Base-by-base conservation (phyloP, 2,329 filamentous ascomycete species). In the Achaetomium macrosporum region DNA sequence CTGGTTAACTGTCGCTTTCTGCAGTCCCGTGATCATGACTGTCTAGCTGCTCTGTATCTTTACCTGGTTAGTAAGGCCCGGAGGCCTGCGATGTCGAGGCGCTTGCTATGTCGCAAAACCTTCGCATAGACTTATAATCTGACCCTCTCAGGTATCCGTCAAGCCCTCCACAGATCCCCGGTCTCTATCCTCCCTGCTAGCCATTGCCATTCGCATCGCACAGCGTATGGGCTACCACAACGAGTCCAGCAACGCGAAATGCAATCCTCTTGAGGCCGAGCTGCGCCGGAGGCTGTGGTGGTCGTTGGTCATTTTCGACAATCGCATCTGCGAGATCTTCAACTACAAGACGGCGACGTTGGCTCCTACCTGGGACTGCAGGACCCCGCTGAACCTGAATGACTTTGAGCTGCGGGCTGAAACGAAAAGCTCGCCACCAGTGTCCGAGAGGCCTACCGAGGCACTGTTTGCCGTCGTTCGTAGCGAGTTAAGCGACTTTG, bases 281-380 rank as follows among this genome's bases (percentile, higher is more conserved):
- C 74, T 84, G 70, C 75, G 81, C 12, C 75, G 82, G 30, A 69
- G 82, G 33, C 70, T 85, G 0, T 85, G 81, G 81, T 85, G 81
- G 82, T 71, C 78, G 0, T 65, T 86, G 0, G 65, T 78, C 0
- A 63, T 78, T 3, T 79, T 83, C 51, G 83, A 86, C 59, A 65
- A 66, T 42, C 79, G 82, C 15, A 72, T 82, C 12, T 67, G 75
- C 57, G 80, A 84, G 57, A 62, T 83, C 54, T 63, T 73, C 1
- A 69, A 74, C 29, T 68, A 62, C 37, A 68, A 67, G 10, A 55
- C 58, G 4, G 55, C 65, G 0, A 57, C 54, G 0, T 58, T 74
- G 1, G 44, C 50, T 2, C 71, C 71, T 0, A 64, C 61, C 0
- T 75, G 72, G 71, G 68, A 76, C 51, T 77, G 74, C 54, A 64